phyloP scores from a whole-genome alignment of 1,284 basidiomycete genomes.

The Mixia osmundae region DNA sequence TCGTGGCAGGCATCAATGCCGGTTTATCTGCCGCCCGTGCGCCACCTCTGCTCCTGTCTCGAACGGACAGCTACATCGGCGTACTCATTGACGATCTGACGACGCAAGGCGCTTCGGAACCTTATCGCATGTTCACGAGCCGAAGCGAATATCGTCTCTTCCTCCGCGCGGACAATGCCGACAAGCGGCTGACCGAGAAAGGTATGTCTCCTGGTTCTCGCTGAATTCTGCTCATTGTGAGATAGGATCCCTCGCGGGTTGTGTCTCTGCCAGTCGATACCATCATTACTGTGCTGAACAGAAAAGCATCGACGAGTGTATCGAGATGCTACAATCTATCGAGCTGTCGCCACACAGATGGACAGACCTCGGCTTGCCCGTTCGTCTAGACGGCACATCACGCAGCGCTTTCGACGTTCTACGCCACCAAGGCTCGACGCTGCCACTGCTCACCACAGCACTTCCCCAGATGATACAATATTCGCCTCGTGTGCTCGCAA shows the following conservation, averaged over 20 bases:
- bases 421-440: too few relatives aligned
- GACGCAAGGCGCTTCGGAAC: conserved; percentile 65
- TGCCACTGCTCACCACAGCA: too few relatives aligned
- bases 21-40: conserved; percentile 38
- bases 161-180: conserved; percentile 67
- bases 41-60: conserved; percentile 39
- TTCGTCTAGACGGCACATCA: conserved; percentile 18
- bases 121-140: conserved; percentile 76
- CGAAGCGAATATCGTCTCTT: conserved; percentile 72
- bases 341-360: conserved; percentile 20
- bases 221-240: conserved; percentile 19
- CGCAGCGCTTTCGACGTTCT: too few relatives aligned
- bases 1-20: conserved; percentile 64
- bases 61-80: conserved; percentile 60
- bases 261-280: conserved; percentile 44
- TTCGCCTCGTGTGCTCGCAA: too few relatives aligned
- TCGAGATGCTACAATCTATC: conserved; percentile 28
- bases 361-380: conserved; percentile 19
- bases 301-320: conserved; percentile 31
- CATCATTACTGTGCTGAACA: conserved; percentile 28
- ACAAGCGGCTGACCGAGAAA: conserved; percentile 48
- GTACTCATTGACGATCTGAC: conserved; percentile 79
- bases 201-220: conserved; percentile 26
- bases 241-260: conserved; percentile 32
- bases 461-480: too few relatives aligned